A percentile compares a stretch with the other conserved stretches of the same genome.
Evolutionary conservation across 73 alveolate species (phyloP).

Genomic region (Durusdinium trenchii): DNA sequence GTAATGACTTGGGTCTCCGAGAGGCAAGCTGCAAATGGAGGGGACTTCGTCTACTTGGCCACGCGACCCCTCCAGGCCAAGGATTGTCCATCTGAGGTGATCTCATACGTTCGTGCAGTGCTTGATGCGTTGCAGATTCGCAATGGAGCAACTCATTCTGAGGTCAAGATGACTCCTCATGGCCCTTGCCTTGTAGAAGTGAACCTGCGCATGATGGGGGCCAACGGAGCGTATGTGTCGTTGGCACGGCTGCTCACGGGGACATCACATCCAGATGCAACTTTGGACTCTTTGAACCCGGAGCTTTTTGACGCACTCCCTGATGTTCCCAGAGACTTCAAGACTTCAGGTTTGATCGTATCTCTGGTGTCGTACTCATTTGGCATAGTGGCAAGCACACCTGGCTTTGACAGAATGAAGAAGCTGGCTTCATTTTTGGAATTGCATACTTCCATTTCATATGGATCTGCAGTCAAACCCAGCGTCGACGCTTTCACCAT

Average conservation of each 20-base stretch:
- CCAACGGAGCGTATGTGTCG: neutral
- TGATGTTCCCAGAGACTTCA: too few species aligned
- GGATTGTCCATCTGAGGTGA: neutral
- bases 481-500: neutral
- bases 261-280: too few species aligned
- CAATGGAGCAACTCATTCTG: neutral
- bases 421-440: too few species aligned
- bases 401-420: neutral
- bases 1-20: conserved; percentile 28
- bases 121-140: neutral
- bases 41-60: neutral
- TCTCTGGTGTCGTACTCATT: neutral
- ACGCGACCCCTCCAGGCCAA: neutral
- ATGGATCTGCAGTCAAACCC: neutral
- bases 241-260: too few species aligned
- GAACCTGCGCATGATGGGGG: neutral
- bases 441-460: neutral
- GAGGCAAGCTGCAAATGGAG: neutral
- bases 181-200: neutral
- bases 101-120: neutral
- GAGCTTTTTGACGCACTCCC: too few species aligned
- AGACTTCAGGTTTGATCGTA: neutral
- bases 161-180: neutral
- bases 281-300: too few species aligned
- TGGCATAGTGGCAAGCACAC: conserved; percentile 9